These are phyloP conservation scores for Elsinoe arachidis DNA, from an alignment of 2,329 filamentous ascomycete genomes.

Conservation along the genomic window DNA sequence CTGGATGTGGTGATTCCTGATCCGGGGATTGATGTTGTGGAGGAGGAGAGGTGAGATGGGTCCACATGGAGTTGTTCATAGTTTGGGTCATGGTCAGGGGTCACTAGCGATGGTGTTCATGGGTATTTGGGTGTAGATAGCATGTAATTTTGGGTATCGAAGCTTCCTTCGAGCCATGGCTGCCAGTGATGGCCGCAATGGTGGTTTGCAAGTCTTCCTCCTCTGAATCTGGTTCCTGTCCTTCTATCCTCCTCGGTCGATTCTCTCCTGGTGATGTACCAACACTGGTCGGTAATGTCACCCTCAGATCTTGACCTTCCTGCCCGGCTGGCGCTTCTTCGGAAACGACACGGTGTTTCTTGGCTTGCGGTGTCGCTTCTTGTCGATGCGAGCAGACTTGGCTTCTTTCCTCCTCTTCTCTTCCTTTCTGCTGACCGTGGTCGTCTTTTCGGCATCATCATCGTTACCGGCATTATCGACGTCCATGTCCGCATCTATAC, in stretches of 20 bases:
- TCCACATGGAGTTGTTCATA: background rate
- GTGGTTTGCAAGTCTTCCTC: no score
- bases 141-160: slow-evolving; percentile 5
- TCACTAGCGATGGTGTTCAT: background rate
- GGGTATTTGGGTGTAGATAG: background rate
- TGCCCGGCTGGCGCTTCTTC: slow-evolving; percentile 17
- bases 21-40: slow-evolving; percentile 52
- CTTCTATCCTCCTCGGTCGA: no score
- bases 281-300: background rate
- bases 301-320: slow-evolving; percentile 23
- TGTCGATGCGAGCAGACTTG: slow-evolving; percentile 27
- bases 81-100: background rate
- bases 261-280: no score
- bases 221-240: no score
- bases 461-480: slow-evolving; percentile 25
- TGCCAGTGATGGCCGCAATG: no score
- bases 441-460: slow-evolving; percentile 14
- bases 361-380: slow-evolving; percentile 31
- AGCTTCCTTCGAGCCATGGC: background rate
- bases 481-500: slow-evolving; percentile 30
- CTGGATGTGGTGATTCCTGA: slow-evolving; percentile 76
- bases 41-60: slow-evolving; percentile 15
- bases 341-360: slow-evolving; percentile 33
- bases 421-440: slow-evolving; percentile 17
- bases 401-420: slow-evolving; percentile 23